Conservation (phyloP, 495 filamentous ascomycete genomes). For the Oidiodendron maius region DNA sequence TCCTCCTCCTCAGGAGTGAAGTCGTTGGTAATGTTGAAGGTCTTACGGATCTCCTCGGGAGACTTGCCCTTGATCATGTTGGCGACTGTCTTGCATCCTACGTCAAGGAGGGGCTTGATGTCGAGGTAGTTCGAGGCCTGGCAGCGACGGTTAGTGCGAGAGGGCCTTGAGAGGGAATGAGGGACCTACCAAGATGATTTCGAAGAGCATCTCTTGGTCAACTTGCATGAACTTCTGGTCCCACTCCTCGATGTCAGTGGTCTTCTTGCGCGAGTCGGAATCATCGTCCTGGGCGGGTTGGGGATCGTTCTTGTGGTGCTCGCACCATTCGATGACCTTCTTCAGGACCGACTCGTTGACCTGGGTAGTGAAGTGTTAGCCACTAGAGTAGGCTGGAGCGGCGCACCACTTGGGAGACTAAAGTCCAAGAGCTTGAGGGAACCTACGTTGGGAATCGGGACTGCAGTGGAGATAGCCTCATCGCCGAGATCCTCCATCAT, state of each 20-base stretch:
- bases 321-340: slow-evolving; percentile 98
- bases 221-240: slow-evolving; percentile 99
- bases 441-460: slow-evolving; percentile 86
- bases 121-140: slow-evolving; percentile 74
- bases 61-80: slow-evolving; percentile 88
- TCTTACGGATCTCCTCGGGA: slow-evolving; percentile 76
- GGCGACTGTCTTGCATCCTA: slow-evolving; percentile 78
- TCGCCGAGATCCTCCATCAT: slow-evolving; percentile 90
- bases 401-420: too few species aligned
- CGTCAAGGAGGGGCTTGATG: slow-evolving; percentile 76
- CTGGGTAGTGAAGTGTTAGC: slow-evolving; percentile 33
- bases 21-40: slow-evolving; percentile 80
- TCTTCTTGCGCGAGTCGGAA: slow-evolving; percentile 92
- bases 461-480: slow-evolving; percentile 53
- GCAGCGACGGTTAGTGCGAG: not conserved
- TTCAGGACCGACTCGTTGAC: slow-evolving; percentile 89
- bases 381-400: not conserved
- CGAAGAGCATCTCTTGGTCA: slow-evolving; percentile 98
- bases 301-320: slow-evolving; percentile 86
- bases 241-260: slow-evolving; percentile 98
- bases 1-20: slow-evolving; percentile 81
- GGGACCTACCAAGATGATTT: slow-evolving; percentile 86
- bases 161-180: not conserved
- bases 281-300: slow-evolving; percentile 74
- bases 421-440: slow-evolving; percentile 5